Evolutionary conservation across 1,284 basidiomycete species (phyloP), one percentile per base, ranked within the genome.

Genomic region (Malassezia yamatoensis): DNA sequence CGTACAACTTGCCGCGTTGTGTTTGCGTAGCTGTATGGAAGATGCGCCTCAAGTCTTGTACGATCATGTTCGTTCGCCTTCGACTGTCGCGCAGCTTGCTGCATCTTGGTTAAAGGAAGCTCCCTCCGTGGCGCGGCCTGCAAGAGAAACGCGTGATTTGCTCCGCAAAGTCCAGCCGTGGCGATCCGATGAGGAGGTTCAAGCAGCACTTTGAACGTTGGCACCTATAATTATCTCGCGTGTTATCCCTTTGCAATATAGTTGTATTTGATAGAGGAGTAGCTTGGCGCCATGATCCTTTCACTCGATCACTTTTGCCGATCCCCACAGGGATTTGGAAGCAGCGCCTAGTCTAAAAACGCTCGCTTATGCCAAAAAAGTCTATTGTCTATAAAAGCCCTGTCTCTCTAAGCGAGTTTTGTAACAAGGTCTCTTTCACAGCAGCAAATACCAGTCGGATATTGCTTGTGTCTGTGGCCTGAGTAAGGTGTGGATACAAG

Each of bases 371-470:
- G 24, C 7, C 3, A 29, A 29, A 4, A 29, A 29, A 29, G 24
- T 29, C 24, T 29, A 29, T 29, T 29, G 4, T 29, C 39, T 52
- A 58, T 21, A 58, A 21, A 36, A 58, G 24, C 16, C 55, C 55
- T 12, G 50, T 58, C 15, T 58, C 55, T 8, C 55, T 45, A 8
- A 58, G 51, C 12, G 55, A 47, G 35, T 58, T 58, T 16, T 58
- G 50, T 41, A 58, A 24, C 5, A 58, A 38, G 3, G 55, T 58
- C 36, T 96, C 93, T 78, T 96, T 96, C 60, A 96, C 90, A 0
- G 91, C 90, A 0, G 90, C 90, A 67, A 96, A 96, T 9, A 96
- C 90, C 0, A 96, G 81, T 62, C 88, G 82, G 60, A 96, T 81
- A 76, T 82, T 82, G 42, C 76, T 78, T 15, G 81, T 82, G 68